Percentiles rank a stretch among this genome's conserved stretches.
These are phyloP conservation scores for Darksidea phi DNA, from an alignment of 495 filamentous ascomycete species.

Conservation along the genomic window DNA sequence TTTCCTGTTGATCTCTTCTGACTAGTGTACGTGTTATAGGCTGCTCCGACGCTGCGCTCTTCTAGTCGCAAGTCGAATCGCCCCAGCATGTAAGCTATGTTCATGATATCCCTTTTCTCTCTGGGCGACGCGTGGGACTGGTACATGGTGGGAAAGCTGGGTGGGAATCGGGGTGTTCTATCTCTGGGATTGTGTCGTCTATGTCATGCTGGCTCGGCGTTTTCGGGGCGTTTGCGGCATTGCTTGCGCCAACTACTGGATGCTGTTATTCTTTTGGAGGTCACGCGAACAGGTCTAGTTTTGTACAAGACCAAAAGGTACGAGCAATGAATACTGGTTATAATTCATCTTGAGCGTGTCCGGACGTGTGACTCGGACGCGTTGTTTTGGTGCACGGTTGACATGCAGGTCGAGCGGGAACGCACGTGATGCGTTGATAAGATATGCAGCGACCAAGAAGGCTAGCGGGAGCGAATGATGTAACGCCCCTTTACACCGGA, in stretches of 20 bases:
- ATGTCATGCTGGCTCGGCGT: conserved; percentile 9
- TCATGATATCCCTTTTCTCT: conserved; percentile 33
- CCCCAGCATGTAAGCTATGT: conserved; percentile 9
- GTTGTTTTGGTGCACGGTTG: conserved; percentile 5
- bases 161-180: background rate
- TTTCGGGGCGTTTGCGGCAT: background rate
- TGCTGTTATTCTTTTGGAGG: background rate
- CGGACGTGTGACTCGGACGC: background rate
- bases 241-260: background rate
- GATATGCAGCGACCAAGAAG: background rate
- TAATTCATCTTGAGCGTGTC: background rate
- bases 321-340: background rate
- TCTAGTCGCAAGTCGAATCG: background rate
- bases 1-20: conserved; percentile 18
- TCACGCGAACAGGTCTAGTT: background rate
- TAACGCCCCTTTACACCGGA: background rate
- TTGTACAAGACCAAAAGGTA: background rate
- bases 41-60: background rate
- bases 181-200: conserved; percentile 1
- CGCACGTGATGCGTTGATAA: background rate
- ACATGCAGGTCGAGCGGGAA: background rate
- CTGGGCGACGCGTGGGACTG: conserved; percentile 9
- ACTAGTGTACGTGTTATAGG: background rate
- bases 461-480: background rate
- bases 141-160: conserved; percentile 9